Percentiles rank a stretch among this genome's conserved stretches.
These are phyloP conservation scores for Trametes punicea DNA, from an alignment of 768 basidiomycete genomes.

Conservation along the genomic window DNA sequence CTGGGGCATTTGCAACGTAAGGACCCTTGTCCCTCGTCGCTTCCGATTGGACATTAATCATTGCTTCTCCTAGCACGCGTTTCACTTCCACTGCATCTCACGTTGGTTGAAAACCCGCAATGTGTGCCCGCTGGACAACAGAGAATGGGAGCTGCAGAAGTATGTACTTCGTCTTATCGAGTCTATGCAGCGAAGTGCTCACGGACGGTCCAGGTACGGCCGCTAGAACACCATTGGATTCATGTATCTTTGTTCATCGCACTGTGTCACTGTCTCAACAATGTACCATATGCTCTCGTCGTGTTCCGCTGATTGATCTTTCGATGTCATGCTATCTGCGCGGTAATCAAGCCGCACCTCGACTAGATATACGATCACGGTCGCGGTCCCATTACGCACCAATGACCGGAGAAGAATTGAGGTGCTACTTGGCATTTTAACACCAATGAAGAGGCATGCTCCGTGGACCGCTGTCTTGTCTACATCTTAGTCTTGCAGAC, in stretches of 20 bases:
- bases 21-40: constrained; percentile 22
- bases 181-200: not conserved
- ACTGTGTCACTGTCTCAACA: not conserved
- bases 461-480: too few relatives aligned
- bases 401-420: too few relatives aligned
- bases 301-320: constrained; percentile 4
- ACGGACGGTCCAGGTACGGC: constrained; percentile 35
- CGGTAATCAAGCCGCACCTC: not conserved
- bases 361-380: too few relatives aligned
- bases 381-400: too few relatives aligned
- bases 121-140: constrained; percentile 91
- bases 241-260: constrained; percentile 3
- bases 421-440: too few relatives aligned
- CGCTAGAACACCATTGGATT: constrained; percentile 29
- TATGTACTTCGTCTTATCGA: constrained; percentile 38
- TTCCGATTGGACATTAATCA: not conserved
- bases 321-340: not conserved
- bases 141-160: constrained; percentile 98
- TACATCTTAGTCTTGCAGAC: too few relatives aligned
- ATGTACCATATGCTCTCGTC: constrained; percentile 13
- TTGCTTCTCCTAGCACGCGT: constrained; percentile 74
- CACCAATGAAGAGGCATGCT: too few relatives aligned
- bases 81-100: constrained; percentile 99
- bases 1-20: constrained; percentile 98
- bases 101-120: constrained; percentile 98